phyloP scores from a whole-genome alignment of 2,329 filamentous ascomycete species.

The Helicocarpus griseus region DNA sequence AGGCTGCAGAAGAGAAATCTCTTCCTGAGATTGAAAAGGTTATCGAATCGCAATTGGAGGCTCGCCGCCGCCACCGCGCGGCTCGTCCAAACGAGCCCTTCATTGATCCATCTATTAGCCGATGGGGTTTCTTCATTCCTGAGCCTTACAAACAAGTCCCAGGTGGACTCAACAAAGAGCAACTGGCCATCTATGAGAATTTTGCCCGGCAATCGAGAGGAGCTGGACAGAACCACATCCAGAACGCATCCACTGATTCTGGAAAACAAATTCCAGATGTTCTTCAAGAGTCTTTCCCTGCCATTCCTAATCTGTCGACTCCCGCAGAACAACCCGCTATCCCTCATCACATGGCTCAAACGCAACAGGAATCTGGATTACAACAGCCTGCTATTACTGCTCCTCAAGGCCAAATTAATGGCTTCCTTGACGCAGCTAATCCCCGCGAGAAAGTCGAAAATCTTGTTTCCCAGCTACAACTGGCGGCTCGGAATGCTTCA shows the following conservation, averaged over 20 bases:
- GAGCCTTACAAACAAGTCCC: slow-evolving; percentile 84
- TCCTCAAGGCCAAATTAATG: slow-evolving; percentile 46
- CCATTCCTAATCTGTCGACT: slow-evolving; percentile 52
- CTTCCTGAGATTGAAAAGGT: slow-evolving; percentile 91
- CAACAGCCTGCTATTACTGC: slow-evolving; percentile 28
- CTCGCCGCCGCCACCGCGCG: slow-evolving; percentile 64
- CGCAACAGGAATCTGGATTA: slow-evolving; percentile 36
- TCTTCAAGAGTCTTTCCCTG: slow-evolving; percentile 50
- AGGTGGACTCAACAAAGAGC: slow-evolving; percentile 75
- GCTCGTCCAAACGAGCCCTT: slow-evolving; percentile 75
- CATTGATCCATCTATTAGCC: slow-evolving; percentile 68
- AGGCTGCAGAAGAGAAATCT: slow-evolving; percentile 87
- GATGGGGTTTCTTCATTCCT: slow-evolving; percentile 89
- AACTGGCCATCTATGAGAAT: slow-evolving; percentile 93
- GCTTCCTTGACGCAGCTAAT: slow-evolving; percentile 47
- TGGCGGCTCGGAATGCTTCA: slow-evolving; percentile 44
- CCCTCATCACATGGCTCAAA: slow-evolving; percentile 47
- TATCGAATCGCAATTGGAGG: slow-evolving; percentile 70
- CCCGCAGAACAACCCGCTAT: slow-evolving; percentile 54
- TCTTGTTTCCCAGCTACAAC: slow-evolving; percentile 48
- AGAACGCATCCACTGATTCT: slow-evolving; percentile 48
- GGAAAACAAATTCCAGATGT: slow-evolving; percentile 53
- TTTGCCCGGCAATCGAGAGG: slow-evolving; percentile 78
- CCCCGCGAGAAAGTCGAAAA: slow-evolving; percentile 45
- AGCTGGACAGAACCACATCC: slow-evolving; percentile 44